phyloP scores from a whole-genome alignment of 192 early-diverging fungal genomes.

The Coemansia sp. region DNA sequence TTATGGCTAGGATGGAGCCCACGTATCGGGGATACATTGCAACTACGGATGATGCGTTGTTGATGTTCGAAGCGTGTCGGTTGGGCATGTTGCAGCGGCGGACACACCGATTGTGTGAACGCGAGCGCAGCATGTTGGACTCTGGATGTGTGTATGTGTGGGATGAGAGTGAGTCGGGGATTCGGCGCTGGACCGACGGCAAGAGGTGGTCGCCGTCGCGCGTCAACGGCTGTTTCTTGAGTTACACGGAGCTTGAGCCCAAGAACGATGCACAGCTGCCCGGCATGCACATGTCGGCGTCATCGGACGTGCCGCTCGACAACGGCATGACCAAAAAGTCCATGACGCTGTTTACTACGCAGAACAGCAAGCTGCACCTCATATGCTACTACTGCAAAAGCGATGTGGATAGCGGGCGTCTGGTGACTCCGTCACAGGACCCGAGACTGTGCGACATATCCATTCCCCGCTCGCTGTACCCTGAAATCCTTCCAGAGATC shows the following conservation, averaged over 20 bases:
- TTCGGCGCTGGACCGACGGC: constrained; percentile 88
- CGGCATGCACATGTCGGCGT: too few relatives aligned
- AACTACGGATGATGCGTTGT: constrained; percentile 80
- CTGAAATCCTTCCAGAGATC: constrained; percentile 58
- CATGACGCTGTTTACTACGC: constrained; percentile 74
- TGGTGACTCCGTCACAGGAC: constrained; percentile 63
- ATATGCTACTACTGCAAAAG: constrained; percentile 81
- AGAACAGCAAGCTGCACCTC: constrained; percentile 76
- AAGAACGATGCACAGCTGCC: constrained; percentile 25
- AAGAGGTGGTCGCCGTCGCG: constrained; percentile 83
- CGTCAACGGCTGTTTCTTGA: constrained; percentile 78
- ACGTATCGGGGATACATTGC: constrained; percentile 77
- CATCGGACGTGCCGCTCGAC: constrained; percentile 51
- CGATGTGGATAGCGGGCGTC: constrained; percentile 59
- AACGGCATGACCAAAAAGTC: constrained; percentile 80
- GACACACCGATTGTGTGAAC: constrained; percentile 71
- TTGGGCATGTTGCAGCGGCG: constrained; percentile 63
- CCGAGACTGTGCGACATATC: constrained; percentile 60
- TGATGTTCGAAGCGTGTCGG: constrained; percentile 87
- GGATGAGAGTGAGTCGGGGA: constrained; percentile 88
- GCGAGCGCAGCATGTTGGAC: constrained; percentile 70
- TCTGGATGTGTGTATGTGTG: constrained; percentile 84
- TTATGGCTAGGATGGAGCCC: constrained; percentile 2
- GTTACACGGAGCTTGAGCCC: constrained; percentile 75
- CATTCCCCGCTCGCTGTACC: constrained; percentile 74